A percentile compares a stretch with the other conserved stretches of the same genome.
These are phyloP conservation scores for Amorphotheca resinae DNA, from an alignment of 495 filamentous ascomycete genomes.

Conservation along the genomic window DNA sequence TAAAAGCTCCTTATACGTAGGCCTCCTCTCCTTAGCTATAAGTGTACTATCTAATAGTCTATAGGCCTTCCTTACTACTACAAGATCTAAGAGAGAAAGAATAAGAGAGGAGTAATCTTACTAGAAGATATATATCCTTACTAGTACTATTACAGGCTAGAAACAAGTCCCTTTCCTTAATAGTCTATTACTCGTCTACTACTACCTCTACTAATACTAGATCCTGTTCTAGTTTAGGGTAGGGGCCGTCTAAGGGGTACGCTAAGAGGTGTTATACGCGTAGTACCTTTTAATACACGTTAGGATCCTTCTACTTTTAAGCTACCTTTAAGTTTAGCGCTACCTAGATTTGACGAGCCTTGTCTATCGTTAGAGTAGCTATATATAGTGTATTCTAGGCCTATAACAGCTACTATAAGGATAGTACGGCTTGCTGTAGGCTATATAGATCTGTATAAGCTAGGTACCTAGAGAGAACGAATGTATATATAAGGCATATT, in stretches of 20 bases:
- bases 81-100: neutral
- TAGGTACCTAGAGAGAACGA: no score
- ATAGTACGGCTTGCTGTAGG: no score
- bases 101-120: neutral
- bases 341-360: neutral
- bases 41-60: neutral
- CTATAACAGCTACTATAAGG: no score
- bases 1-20: no score
- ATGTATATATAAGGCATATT: no score
- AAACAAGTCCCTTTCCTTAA: neutral
- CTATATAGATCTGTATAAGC: neutral
- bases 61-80: neutral
- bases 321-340: no score
- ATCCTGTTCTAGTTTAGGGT: neutral
- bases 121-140: no score
- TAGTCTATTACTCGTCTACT: no score
- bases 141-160: neutral
- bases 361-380: no score
- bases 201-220: neutral
- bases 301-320: neutral
- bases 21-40: neutral
- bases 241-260: neutral
- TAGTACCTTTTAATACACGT: neutral
- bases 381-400: no score
- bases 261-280: neutral